These are phyloP conservation scores for Cryptosporidium bovis DNA, from an alignment of 169 alveolate species.

Conservation along the genomic window DNA sequence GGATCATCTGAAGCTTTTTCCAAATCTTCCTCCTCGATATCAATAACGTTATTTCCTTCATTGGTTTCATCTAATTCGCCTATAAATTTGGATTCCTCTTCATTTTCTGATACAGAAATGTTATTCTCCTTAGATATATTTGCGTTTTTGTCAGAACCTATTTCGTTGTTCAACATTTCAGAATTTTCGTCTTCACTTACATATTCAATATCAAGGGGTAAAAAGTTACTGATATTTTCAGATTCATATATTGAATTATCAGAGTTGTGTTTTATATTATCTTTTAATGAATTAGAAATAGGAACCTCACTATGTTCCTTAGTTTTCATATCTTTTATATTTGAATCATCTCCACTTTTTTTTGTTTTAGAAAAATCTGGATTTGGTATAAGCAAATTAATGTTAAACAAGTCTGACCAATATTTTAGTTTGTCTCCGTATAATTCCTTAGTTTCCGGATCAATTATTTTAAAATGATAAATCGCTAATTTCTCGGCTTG, in stretches of 20 bases:
- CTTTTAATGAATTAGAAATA: not conserved
- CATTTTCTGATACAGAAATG: not conserved
- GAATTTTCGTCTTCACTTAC: slow-evolving; percentile 3
- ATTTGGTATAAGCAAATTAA: slow-evolving; percentile 42
- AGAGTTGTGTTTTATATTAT: not conserved
- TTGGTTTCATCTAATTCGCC: not conserved
- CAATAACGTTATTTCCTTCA: not conserved
- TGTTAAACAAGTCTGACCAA: slow-evolving; percentile 31
- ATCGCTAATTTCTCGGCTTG: slow-evolving; percentile 71
- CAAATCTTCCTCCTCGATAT: not conserved
- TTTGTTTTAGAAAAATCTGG: not conserved
- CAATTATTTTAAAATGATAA: slow-evolving; percentile 48
- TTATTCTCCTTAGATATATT: not conserved
- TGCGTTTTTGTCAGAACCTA: not conserved
- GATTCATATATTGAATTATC: not conserved
- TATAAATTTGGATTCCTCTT: not conserved
- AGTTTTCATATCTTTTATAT: not conserved
- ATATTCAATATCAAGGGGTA: slow-evolving; percentile 52
- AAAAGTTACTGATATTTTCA: not conserved
- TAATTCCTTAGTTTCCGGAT: slow-evolving; percentile 46
- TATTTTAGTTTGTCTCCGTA: slow-evolving; percentile 7
- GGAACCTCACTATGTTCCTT: not conserved
- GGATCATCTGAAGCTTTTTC: not conserved
- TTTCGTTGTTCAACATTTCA: not conserved
- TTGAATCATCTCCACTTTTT: not conserved